Base-by-base conservation (phyloP, 106 monocot genomes). In the Dioscorea zingiberensis region DNA sequence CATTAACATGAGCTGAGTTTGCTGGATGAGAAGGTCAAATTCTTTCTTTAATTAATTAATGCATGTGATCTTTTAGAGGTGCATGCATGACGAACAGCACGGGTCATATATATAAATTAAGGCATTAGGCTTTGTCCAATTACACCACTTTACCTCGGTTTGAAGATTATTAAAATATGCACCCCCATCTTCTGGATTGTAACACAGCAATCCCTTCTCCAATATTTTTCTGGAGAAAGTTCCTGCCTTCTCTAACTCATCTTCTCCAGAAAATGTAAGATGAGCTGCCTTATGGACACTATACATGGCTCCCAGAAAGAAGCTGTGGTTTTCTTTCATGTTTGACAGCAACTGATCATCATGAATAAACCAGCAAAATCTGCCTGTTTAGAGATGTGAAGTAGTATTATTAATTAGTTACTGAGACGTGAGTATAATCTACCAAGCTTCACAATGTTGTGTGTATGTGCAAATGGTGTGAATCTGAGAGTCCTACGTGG, bases 221-320 rank as follows among this genome's bases (percentile, higher is more conserved):
- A 80, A 26, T 21, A 75, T 32, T 26, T 66, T 60, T 13, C 0
- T 24, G 11, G 66, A 3, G 17, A 80, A 71, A 11, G 13, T 14
- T 24, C 51, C 24, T 0, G 66, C 80, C 9, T 48, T 65, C 13
- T 80, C 60, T 5, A 80, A 70, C n/a, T 80, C 66, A 21, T n/a
- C 19, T 19, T 80, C 80, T 21, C 25, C 12, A 13, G 30, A 8
- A 56, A 71, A 71, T 5, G 25, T 17, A 18, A 75, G 4, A 54
- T 80, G 65, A 48, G 75, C 32, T 46, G 80, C 75, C 56, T 47
- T 80, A 14, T 75, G 56, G 11, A 80, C 26, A 12, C 54, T 71
- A 23, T 55, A 19, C 61, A 78, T 68, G 25, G 68, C 47, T 2
- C 30, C 67, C 24, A 62, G 15, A 25, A 62, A 78, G 23, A 49